These are phyloP conservation scores for Akebia trifoliata DNA, from an alignment of 164 flowering plant genomes.

Conservation along the genomic window DNA sequence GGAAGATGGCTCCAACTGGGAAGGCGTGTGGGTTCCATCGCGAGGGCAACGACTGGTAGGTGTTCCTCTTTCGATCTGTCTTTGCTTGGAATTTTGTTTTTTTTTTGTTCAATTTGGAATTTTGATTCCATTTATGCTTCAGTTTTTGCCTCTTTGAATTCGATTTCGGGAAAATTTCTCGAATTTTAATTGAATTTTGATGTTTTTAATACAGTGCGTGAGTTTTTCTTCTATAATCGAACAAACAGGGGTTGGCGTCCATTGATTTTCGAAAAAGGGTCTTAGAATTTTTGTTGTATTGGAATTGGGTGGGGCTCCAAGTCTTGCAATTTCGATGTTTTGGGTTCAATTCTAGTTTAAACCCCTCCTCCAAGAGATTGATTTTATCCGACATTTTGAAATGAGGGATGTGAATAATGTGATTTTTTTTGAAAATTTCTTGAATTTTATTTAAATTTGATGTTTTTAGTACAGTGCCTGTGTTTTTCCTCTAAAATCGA, in stretches of 20 bases:
- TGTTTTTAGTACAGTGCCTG: background rate
- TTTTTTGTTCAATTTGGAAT: background rate
- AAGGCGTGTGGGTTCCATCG: slow-evolving; percentile 41
- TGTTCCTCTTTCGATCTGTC: slow-evolving; percentile 5
- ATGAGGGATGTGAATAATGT: background rate
- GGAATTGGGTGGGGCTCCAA: too few relatives aligned
- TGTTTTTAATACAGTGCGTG: too few relatives aligned
- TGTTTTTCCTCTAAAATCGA: too few relatives aligned
- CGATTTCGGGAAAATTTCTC: background rate
- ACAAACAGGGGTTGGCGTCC: too few relatives aligned
- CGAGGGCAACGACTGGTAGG: slow-evolving; percentile 58
- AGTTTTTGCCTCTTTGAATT: too few relatives aligned
- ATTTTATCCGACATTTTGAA: background rate
- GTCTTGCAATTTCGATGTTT: too few relatives aligned
- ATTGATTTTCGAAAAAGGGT: too few relatives aligned
- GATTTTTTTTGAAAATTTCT: too few relatives aligned
- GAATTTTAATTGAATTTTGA: background rate
- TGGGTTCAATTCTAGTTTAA: too few relatives aligned
- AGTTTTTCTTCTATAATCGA: too few relatives aligned
- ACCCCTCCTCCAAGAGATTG: background rate
- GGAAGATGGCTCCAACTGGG: slow-evolving; percentile 45
- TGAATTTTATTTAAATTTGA: background rate
- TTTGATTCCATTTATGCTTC: background rate
- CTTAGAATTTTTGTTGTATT: too few relatives aligned
- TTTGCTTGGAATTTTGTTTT: background rate